Percentiles rank a stretch among this genome's conserved stretches.
Evolutionary conservation across 129 eudicot species (phyloP).

Genomic region (Flaveria brownii): DNA sequence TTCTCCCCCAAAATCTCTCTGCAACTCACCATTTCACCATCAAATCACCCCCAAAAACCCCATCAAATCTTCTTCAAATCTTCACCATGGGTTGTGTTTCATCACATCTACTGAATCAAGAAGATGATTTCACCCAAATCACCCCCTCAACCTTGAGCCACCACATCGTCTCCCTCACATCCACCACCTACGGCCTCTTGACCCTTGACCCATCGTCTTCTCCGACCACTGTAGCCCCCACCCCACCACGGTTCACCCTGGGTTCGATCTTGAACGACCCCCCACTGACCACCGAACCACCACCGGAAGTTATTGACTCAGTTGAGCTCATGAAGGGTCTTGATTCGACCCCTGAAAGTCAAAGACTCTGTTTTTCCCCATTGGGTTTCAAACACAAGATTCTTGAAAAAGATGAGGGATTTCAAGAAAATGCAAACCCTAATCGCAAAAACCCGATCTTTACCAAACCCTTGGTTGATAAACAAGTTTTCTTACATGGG

Average conservation of each 20-base stretch:
- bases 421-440: constrained; percentile 26
- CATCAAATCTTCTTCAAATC: neutral
- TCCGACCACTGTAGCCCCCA: constrained; percentile 34
- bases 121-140: constrained; percentile 66
- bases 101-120: constrained; percentile 59
- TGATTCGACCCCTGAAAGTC: constrained; percentile 46
- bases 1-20: neutral
- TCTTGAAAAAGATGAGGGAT: constrained; percentile 7
- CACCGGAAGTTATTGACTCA: constrained; percentile 70
- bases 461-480: neutral
- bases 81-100: constrained; percentile 86
- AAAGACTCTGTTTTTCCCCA: constrained; percentile 47
- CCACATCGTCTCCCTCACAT: constrained; percentile 94
- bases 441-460: constrained; percentile 13
- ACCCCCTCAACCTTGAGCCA: constrained; percentile 55
- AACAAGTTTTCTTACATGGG: constrained; percentile 37
- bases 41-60: neutral
- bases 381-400: constrained; percentile 27
- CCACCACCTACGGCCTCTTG: constrained; percentile 79
- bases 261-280: constrained; percentile 33
- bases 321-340: constrained; percentile 97
- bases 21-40: neutral
- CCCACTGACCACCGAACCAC: constrained; percentile 25
- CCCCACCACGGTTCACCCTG: constrained; percentile 57
- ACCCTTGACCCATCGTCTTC: constrained; percentile 49